A percentile compares a stretch with the other conserved stretches of the same genome.
Evolutionary conservation across 768 basidiomycete genomes (phyloP).

Genomic region (Steccherinum ochraceum): DNA sequence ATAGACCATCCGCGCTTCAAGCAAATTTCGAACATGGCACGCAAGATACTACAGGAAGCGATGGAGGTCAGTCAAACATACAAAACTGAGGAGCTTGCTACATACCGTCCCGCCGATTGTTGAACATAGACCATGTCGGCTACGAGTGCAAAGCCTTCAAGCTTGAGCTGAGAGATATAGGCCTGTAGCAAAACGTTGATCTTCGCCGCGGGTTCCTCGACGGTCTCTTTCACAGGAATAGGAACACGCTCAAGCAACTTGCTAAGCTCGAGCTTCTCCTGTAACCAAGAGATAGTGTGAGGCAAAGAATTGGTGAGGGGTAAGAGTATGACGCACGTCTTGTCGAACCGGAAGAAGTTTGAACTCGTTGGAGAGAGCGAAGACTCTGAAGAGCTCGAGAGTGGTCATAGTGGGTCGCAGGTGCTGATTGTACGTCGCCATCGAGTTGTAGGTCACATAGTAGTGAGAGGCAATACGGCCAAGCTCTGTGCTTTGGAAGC

Average conservation of each 20-base stretch:
- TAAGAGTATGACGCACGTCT: conserved; percentile 31
- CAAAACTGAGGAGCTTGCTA: neutral
- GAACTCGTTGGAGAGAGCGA: conserved; percentile 94
- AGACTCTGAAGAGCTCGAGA: conserved; percentile 91
- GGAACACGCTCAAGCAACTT: conserved; percentile 92
- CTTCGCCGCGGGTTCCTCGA: conserved; percentile 95
- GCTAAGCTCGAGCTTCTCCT: conserved; percentile 84
- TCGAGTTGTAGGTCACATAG: conserved; percentile 92
- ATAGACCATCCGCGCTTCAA: conserved; percentile 97
- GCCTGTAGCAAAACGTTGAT: conserved; percentile 95
- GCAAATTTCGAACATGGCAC: conserved; percentile 97
- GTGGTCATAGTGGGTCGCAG: conserved; percentile 80
- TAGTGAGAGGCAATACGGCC: conserved; percentile 94
- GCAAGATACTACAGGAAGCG: conserved; percentile 57
- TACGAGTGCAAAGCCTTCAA: conserved; percentile 83
- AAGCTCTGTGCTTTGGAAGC: conserved; percentile 90
- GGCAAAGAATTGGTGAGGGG: neutral
- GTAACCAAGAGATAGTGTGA: conserved; percentile 10
- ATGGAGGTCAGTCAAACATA: conserved; percentile 2
- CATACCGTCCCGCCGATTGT: conserved; percentile 89
- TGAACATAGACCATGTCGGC: conserved; percentile 96
- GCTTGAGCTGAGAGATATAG: conserved; percentile 89
- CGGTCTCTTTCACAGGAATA: conserved; percentile 93
- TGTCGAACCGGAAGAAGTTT: conserved; percentile 84
- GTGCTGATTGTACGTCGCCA: conserved; percentile 96